Evolutionary conservation across 805 yeast genomes (phyloP), one percentile per base, ranked within the genome.

Genomic region (Torulaspora indica): DNA sequence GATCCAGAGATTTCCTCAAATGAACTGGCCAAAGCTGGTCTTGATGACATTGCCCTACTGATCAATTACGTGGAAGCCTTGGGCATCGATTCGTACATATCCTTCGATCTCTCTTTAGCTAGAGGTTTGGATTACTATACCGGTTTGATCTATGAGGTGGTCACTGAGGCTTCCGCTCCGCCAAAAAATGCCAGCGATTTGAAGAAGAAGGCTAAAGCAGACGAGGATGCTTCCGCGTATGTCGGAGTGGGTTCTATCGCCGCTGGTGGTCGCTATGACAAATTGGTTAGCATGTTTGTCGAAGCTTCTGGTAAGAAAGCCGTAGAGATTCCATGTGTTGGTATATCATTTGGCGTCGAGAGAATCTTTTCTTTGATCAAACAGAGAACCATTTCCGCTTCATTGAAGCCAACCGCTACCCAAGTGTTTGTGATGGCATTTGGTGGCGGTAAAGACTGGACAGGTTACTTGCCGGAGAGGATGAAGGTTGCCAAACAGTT

Each of bases 211-310:
- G 64, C 74, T 38, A 57, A 60, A 25, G 27, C 46, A 14, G 53
- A 57, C 20, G 85, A 76, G 13, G 91, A 78, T 41, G 96, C 88
- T 54, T 97, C 93, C 67, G 96, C 96, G 45, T 85, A 95, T 42
- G 97, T 87, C 52, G 88, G 85, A 57, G 98, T 93, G 43, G 98
- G 98, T 28, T 93, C 98, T 5, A 89, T 93, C 60, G 96, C 96
- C 40, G 98, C 96, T 39, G 98, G 98, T 70, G 98, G 98, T 53
- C 86, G 98, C 68, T 93, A 93, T 68, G 98, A 93, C 67, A 84
- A 85, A 58, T 77, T 93, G 48, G 98, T 93, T 30, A 96, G 96
- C 55, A 93, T 93, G 98, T 93, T 93, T 65, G 77, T 88, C 42
- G 76, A 77, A 48, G 81, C 95, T 34, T 82, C 81, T 54, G 89